Evolutionary conservation across 192 early-diverging fungal genomes (phyloP).

Genomic region (Coemansia sp.): DNA sequence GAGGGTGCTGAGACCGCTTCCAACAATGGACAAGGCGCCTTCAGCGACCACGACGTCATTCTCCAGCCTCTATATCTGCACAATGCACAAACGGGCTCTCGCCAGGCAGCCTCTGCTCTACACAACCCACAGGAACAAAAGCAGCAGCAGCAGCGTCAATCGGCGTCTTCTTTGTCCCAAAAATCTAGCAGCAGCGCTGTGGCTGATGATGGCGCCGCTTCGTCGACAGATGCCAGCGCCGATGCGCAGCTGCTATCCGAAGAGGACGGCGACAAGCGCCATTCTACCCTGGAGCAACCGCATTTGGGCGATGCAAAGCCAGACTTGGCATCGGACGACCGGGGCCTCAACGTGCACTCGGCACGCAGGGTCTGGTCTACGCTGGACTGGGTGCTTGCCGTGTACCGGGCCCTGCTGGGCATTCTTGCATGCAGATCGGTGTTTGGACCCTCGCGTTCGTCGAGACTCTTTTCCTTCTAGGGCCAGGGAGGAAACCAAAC

Average conservation of each 20-base stretch:
- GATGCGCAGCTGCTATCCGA: neutral
- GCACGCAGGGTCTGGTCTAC: conserved; percentile 35
- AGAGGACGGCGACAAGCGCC: neutral
- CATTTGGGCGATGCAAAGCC: neutral
- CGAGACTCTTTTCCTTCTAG: conserved; percentile 19
- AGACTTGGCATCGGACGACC: no score
- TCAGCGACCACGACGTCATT: conserved; percentile 2
- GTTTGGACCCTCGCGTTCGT: conserved; percentile 35
- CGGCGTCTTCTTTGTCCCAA: neutral
- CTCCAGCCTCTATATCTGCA: neutral
- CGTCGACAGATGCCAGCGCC: neutral
- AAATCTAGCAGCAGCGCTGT: neutral
- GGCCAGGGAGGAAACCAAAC: neutral
- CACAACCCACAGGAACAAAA: no score
- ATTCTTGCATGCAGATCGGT: conserved; percentile 37
- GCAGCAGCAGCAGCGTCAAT: neutral
- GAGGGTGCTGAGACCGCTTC: neutral
- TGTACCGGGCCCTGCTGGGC: conserved; percentile 37
- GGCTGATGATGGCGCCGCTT: neutral
- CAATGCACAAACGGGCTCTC: neutral
- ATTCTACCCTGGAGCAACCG: neutral
- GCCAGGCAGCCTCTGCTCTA: no score
- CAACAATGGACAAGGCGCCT: neutral
- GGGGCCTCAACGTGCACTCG: neutral
- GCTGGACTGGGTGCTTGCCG: conserved; percentile 44